A percentile compares a stretch with the other conserved stretches of the same genome.
Evolutionary conservation across 768 basidiomycete genomes (phyloP).

Genomic region (Steccherinum ochraceum): DNA sequence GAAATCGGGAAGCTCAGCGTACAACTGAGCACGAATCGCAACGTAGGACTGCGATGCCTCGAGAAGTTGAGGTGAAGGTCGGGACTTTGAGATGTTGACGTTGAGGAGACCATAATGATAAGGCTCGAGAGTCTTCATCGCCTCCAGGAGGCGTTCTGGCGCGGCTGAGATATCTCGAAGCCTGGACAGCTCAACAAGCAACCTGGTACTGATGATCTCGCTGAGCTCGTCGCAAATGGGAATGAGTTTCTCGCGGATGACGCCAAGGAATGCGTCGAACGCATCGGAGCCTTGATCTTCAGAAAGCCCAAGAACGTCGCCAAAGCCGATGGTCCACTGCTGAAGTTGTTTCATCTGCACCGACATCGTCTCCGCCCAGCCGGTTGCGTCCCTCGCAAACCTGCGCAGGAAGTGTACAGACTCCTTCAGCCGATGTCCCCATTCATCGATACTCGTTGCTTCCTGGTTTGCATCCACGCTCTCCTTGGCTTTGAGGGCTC

Average conservation of each 20-base stretch:
- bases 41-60: conserved; percentile 74
- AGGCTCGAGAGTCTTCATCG: conserved; percentile 67
- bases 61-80: conserved; percentile 60
- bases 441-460: conserved; percentile 43
- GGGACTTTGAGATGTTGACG: conserved; percentile 55
- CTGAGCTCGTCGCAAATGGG: conserved; percentile 50
- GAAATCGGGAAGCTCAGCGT: conserved; percentile 63
- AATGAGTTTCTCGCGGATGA: conserved; percentile 49
- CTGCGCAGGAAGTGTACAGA: conserved; percentile 53
- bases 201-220: conserved; percentile 40
- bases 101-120: conserved; percentile 66
- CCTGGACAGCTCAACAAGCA: conserved; percentile 53
- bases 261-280: conserved; percentile 47
- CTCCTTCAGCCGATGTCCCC: conserved; percentile 51
- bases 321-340: conserved; percentile 62
- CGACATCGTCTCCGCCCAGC: conserved; percentile 54
- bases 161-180: conserved; percentile 54
- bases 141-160: conserved; percentile 59
- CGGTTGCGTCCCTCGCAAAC: conserved; percentile 55
- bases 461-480: conserved; percentile 32
- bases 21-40: conserved; percentile 67
- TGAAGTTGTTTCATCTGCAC: conserved; percentile 43
- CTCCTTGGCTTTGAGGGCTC: conserved; percentile 28
- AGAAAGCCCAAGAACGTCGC: conserved; percentile 43
- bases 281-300: conserved; percentile 40